These are phyloP conservation scores for Bretschneidera sinensis DNA, from an alignment of 345 rosid species.

Conservation along the genomic window DNA sequence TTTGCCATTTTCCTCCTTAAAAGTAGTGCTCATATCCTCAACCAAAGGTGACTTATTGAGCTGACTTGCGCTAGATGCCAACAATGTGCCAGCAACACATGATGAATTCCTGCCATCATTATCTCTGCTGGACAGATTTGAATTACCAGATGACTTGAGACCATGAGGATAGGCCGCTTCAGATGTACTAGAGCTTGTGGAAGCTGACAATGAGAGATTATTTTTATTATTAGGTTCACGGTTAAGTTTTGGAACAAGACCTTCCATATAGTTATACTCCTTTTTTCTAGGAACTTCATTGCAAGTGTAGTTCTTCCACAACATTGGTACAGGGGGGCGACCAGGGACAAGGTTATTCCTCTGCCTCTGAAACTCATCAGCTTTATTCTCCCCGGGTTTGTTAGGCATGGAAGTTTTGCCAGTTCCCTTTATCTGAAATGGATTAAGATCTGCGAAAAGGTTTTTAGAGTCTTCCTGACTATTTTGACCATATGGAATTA, in stretches of 20 bases:
- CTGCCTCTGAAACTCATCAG: slow-evolving; percentile 53
- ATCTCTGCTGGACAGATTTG: slow-evolving; percentile 36
- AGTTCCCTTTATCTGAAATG: slow-evolving; percentile 81
- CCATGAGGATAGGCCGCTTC: slow-evolving; percentile 41
- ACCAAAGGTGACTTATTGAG: slow-evolving; percentile 23
- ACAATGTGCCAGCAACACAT: slow-evolving; percentile 30
- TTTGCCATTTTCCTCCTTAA: slow-evolving; percentile 31
- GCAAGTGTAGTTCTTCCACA: slow-evolving; percentile 78
- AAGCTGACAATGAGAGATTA: slow-evolving; percentile 44
- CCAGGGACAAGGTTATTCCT: slow-evolving; percentile 50
- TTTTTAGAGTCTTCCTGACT: slow-evolving; percentile 60
- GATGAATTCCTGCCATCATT: slow-evolving; percentile 33
- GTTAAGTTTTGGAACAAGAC: slow-evolving; percentile 61
- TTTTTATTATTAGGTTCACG: slow-evolving; percentile 59
- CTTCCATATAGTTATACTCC: slow-evolving; percentile 63
- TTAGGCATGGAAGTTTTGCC: slow-evolving; percentile 53
- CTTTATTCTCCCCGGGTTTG: slow-evolving; percentile 47
- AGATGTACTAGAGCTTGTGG: slow-evolving; percentile 39
- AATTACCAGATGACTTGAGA: slow-evolving; percentile 32
- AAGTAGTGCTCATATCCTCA: slow-evolving; percentile 31
- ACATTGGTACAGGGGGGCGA: slow-evolving; percentile 70
- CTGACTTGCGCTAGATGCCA: slow-evolving; percentile 38
- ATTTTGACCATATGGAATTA: slow-evolving; percentile 64
- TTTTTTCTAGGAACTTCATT: slow-evolving; percentile 83
- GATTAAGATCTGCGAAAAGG: slow-evolving; percentile 95